Conservation (phyloP, 108 stramenopile species). For the Seminavis robusta region DNA sequence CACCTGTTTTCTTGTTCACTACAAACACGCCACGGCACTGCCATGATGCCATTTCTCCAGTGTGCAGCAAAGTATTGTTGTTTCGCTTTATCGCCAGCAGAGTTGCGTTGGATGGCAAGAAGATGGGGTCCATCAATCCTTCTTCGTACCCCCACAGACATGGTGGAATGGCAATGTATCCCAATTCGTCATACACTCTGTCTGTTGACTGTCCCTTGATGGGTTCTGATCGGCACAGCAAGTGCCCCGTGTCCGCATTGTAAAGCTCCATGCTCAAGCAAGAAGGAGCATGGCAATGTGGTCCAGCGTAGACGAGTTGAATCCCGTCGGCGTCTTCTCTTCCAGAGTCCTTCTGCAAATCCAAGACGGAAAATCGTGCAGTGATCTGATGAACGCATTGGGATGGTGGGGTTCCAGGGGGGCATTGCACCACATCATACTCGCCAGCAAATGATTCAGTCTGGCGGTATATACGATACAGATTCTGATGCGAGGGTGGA, state of each 20-base stretch:
- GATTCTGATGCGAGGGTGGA: constrained; percentile 24
- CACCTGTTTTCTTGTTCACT: constrained; percentile 10
- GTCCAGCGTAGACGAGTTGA: constrained; percentile 37
- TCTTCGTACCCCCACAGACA: constrained; percentile 33
- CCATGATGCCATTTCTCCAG: constrained; percentile 46
- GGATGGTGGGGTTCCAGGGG: constrained; percentile 12
- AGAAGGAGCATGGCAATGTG: constrained; percentile 39
- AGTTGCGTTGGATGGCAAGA: constrained; percentile 26
- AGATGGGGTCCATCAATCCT: constrained; percentile 6
- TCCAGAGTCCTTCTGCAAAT: constrained; percentile 16
- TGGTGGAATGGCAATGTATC: constrained; percentile 23
- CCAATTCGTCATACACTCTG: constrained; percentile 14
- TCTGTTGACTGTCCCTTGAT: constrained; percentile 10
- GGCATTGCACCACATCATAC: constrained; percentile 33
- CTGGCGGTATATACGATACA: constrained; percentile 23
- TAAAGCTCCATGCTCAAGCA: constrained; percentile 43
- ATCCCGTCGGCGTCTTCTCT: no score
- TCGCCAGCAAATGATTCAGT: constrained; percentile 33
- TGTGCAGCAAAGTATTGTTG: constrained; percentile 33
- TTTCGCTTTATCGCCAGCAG: constrained; percentile 32
- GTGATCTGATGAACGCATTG: constrained; percentile 33
- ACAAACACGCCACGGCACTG: constrained; percentile 37
- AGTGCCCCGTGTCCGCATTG: constrained; percentile 38
- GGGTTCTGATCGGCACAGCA: constrained; percentile 29
- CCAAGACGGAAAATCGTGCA: constrained; percentile 21